Conservation (phyloP, 148 eudicot genomes). For the Camellia japonica region DNA sequence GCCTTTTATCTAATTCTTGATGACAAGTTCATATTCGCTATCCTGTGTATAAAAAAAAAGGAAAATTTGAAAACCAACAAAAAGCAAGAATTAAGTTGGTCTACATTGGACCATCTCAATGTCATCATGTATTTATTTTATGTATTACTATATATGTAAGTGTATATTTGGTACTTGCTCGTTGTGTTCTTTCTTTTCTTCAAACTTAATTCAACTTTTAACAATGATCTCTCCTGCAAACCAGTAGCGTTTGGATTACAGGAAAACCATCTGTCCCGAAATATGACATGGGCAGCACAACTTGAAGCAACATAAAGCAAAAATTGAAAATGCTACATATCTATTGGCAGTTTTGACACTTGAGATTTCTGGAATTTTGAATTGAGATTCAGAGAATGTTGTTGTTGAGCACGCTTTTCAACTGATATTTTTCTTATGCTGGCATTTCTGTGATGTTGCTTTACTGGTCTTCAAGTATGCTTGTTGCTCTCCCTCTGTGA, state of each 20-base stretch:
- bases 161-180: not conserved
- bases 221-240: not conserved
- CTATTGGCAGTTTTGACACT: not conserved
- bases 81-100: conserved; percentile 32
- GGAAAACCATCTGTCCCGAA: not conserved
- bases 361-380: not conserved
- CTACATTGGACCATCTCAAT: conserved; percentile 49
- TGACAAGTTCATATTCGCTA: conserved; percentile 21
- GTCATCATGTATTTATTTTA: conserved; percentile 34
- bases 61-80: conserved; percentile 21
- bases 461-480: not conserved
- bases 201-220: not conserved
- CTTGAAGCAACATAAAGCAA: not conserved
- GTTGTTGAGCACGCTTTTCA: too few relatives aligned
- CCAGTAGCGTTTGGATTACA: not conserved
- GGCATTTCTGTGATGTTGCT: not conserved
- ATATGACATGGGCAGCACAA: not conserved
- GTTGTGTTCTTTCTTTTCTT: not conserved
- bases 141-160: conserved; percentile 17
- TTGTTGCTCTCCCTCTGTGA: not conserved
- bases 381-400: not conserved
- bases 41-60: conserved; percentile 37
- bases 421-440: too few relatives aligned
- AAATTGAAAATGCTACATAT: not conserved
- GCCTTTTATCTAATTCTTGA: conserved; percentile 26